Evolutionary conservation across 306 rosid genomes (phyloP), one percentile per base, ranked within the genome.

Genomic region (Lathyrus oleraceus): DNA sequence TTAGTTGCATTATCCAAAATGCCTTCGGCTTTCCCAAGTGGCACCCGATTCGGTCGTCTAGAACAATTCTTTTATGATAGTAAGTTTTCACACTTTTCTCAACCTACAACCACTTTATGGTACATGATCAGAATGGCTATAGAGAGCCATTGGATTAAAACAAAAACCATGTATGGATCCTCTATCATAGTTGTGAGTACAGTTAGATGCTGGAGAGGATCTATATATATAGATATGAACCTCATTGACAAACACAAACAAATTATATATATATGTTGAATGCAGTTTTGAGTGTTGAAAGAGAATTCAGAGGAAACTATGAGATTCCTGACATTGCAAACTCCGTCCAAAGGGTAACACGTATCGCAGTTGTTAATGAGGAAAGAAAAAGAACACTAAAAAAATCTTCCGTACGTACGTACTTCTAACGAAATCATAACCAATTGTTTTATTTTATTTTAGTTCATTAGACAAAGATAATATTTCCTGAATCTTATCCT

Each of bases 21-120:
- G 61, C 76, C 76, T 60, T 59, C 68, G 0, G 48, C 60, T 44
- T 71, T 71, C 48, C 45, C 14, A 4, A 71, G 68, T 71, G 38
- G 76, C 36, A 1, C 23, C 17, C 35, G 14, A 17, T 44, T 44
- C 15, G 20, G 27, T 7, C 3, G 4, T 8, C 4, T 1, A 0
- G 21, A 45, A 1, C 13, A 12, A 32, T 1, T 30, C 15, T 27
- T 58, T 3, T 71, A 71, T 10, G 0, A 30, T 8, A 3, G 76
- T 71, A 20, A 45, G 67, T 42, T 43, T 36, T 32, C 10, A 0
- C 49, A 35, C 19, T 52, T 35, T 49, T 19, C 14, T 27, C 3
- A 35, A n/a, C n/a, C n/a, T n/a, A n/a, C n/a, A n/a, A n/a, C n/a
- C 39, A 5, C 39, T 35, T 35, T 35, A 27, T n/a, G n/a, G n/a